Conservation (phyloP, 192 early-diverging fungal genomes). For the Geranomyces variabilis region DNA sequence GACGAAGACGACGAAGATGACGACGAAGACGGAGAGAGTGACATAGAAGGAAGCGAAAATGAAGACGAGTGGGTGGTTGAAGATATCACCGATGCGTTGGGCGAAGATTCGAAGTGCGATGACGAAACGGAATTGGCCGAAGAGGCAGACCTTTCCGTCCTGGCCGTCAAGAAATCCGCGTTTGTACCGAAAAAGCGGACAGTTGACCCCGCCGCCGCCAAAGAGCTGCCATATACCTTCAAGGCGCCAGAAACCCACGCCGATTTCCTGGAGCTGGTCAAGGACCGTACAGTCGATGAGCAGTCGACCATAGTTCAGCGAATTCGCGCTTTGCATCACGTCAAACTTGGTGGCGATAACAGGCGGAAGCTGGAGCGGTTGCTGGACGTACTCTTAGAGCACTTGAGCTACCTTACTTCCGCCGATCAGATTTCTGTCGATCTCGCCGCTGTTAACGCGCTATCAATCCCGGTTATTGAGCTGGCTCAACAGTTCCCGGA, state of each 20-base stretch:
- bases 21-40: slow-evolving; percentile 33
- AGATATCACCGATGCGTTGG: slow-evolving; percentile 3
- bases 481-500: slow-evolving; percentile 31
- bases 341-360: slow-evolving; percentile 82
- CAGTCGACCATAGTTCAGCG: slow-evolving; percentile 76
- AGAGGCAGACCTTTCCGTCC: slow-evolving; percentile 39
- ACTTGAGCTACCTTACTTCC: slow-evolving; percentile 62
- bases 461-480: slow-evolving; percentile 36
- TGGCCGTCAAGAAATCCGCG: slow-evolving; percentile 4
- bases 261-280: slow-evolving; percentile 70
- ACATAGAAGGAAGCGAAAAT: slow-evolving; percentile 33
- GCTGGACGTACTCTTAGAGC: slow-evolving; percentile 69
- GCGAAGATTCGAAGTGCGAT: background rate
- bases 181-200: slow-evolving; percentile 5
- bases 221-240: slow-evolving; percentile 84
- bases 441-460: slow-evolving; percentile 32
- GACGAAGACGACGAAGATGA: slow-evolving; percentile 59
- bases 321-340: slow-evolving; percentile 81
- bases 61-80: slow-evolving; percentile 21
- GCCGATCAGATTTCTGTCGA: slow-evolving; percentile 51
- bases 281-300: slow-evolving; percentile 67
- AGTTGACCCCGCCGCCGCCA: slow-evolving; percentile 36
- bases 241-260: slow-evolving; percentile 73
- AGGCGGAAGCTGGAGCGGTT: slow-evolving; percentile 70
- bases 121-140: slow-evolving; percentile 41